Base-by-base conservation (phyloP, 768 basidiomycete species). In the Postia placenta region DNA sequence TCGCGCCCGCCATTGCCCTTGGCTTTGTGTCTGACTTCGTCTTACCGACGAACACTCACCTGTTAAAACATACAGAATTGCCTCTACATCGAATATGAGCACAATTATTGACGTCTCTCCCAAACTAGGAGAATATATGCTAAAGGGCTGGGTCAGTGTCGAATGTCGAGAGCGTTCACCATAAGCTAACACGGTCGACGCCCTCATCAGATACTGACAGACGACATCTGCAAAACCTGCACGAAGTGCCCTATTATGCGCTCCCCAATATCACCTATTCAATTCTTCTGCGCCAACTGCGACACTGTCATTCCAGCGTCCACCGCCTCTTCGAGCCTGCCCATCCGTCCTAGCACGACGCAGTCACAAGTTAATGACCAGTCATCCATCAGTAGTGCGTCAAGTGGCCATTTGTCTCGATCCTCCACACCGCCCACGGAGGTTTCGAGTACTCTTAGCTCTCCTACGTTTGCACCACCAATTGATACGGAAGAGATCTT, bases 371-470 rank as follows among this genome's bases (percentile, higher is more conserved):
- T 4, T 17, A 17, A 28, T 46, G 20, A 28, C 40, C 5, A 15
- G 28, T 11, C 11, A 14, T 24, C 19, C 26, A 43, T 42, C 25
- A 20, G 11, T 37, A 42, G 37, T 23, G 19, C 27, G 37, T 78
- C 78, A 3, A 70, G 68, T 48, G 80, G 81, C 17, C 69, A 70
- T 48, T 33, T 33, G 48, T 86, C 87, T 25, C 74, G 81, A 15
- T 68, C 80, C 38, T 87, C 87, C 1, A 92, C 88, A 1, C 87
- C 89, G 19, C 80, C 83, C 4, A 92, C 90, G 6, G 87, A 91
- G 54, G 58, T 84, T 6, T 87, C 87, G 15, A 77, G 76, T 52
- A 64, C 67, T 2, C 66, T 75, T 2, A 80, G 75, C 53, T 87
- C 84, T 2, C 81, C 83, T 3, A 72, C 73, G 1, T 85, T 89